Percentiles rank a stretch among this genome's conserved stretches.
phyloP scores from a whole-genome alignment of 192 early-diverging fungal genomes.

The Kickxella alabastrina region DNA sequence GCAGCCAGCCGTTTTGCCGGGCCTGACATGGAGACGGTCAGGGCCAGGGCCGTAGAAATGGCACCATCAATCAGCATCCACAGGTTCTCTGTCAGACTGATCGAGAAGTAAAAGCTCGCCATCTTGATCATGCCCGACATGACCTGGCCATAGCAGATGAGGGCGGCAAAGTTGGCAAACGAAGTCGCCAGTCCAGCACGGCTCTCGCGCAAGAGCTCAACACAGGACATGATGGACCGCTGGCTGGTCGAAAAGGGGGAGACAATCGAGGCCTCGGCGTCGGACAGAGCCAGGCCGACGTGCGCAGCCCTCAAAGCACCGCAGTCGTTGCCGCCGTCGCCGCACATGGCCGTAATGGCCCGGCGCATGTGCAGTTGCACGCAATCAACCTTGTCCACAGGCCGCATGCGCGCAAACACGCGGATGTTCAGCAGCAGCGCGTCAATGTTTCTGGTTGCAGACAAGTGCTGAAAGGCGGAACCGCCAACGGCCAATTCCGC shows the following conservation, averaged over 20 bases:
- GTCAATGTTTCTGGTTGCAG: slow-evolving; percentile 44
- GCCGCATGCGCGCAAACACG: slow-evolving; percentile 77
- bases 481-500: slow-evolving; percentile 69
- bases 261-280: slow-evolving; percentile 77
- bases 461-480: slow-evolving; percentile 60
- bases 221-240: slow-evolving; percentile 63
- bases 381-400: slow-evolving; percentile 71
- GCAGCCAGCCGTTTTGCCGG: slow-evolving; percentile 55
- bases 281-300: slow-evolving; percentile 74
- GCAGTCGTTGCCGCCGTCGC: slow-evolving; percentile 83
- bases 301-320: slow-evolving; percentile 80
- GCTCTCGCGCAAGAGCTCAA: slow-evolving; percentile 66
- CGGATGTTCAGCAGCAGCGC: slow-evolving; percentile 63
- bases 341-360: slow-evolving; percentile 76
- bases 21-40: slow-evolving; percentile 58
- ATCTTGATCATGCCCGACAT: slow-evolving; percentile 59
- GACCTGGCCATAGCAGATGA: slow-evolving; percentile 64
- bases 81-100: slow-evolving; percentile 57
- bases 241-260: slow-evolving; percentile 72
- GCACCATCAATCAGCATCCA: slow-evolving; percentile 72
- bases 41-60: slow-evolving; percentile 60
- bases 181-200: slow-evolving; percentile 68
- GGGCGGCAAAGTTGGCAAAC: slow-evolving; percentile 65
- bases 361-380: slow-evolving; percentile 71
- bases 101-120: slow-evolving; percentile 63